Conservation (phyloP, 305 asterid species). For the Ilex paraguariensis region DNA sequence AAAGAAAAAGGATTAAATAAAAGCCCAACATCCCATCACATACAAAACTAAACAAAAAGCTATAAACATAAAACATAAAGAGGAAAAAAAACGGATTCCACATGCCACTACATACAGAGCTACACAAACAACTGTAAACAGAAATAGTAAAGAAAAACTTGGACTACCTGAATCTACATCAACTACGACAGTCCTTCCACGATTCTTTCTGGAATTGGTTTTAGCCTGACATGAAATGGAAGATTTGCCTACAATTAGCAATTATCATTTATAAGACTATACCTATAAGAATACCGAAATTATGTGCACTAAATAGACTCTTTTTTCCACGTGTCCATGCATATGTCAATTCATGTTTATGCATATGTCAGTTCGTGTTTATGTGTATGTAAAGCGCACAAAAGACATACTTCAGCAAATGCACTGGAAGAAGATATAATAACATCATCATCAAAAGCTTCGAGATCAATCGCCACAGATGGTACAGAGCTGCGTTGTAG, state of each 20-base stretch:
- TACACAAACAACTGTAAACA: background rate
- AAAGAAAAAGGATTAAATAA: too few species aligned
- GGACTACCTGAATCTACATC: conserved; percentile 75
- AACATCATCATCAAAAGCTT: conserved; percentile 83
- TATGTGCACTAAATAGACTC: too few species aligned
- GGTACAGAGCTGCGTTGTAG: conserved; percentile 21
- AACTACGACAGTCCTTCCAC: conserved; percentile 46
- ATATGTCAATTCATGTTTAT: too few species aligned
- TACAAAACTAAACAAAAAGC: background rate
- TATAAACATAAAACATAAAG: background rate
- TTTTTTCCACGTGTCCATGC: too few species aligned
- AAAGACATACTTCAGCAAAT: conserved; percentile 57
- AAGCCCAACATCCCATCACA: too few species aligned
- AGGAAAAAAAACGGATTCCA: background rate
- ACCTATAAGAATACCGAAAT: background rate
- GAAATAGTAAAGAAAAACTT: background rate
- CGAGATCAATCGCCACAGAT: conserved; percentile 69
- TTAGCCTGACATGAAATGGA: conserved; percentile 48
- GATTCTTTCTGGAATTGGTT: conserved; percentile 59
- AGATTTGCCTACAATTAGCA: conserved; percentile 10
- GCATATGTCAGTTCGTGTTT: background rate
- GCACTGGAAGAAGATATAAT: conserved; percentile 80
- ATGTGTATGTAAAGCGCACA: background rate
- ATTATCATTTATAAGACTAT: too few species aligned
- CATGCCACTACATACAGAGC: background rate